Percentiles rank a stretch among this genome's conserved stretches.
phyloP scores from a whole-genome alignment of 306 rosid genomes.

The Alnus rubra region DNA sequence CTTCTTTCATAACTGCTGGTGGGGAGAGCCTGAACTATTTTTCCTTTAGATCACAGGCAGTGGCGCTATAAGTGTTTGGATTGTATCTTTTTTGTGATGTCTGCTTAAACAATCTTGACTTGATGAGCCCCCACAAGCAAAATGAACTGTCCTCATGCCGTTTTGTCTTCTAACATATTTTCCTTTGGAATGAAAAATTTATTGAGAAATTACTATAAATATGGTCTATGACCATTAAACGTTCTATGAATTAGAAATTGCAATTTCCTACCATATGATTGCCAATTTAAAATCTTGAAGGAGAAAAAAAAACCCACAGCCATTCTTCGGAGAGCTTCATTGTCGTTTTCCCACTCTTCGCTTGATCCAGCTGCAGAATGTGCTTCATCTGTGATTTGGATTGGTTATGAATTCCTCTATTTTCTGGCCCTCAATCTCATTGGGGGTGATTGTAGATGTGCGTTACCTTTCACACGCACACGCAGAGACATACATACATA shows the following conservation, averaged over 20 bases:
- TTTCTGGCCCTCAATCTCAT: neutral
- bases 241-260: neutral
- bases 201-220: neutral
- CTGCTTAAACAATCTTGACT: neutral
- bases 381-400: constrained; percentile 1
- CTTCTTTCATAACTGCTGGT: neutral
- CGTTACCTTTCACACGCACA: neutral
- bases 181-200: no score
- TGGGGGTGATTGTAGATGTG: neutral
- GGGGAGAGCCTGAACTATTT: neutral
- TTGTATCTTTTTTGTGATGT: neutral
- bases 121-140: neutral
- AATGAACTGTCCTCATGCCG: neutral
- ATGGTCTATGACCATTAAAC: neutral
- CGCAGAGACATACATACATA: neutral
- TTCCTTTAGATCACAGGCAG: neutral
- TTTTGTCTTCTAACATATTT: no score
- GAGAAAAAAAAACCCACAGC: neutral
- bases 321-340: neutral
- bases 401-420: neutral
- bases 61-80: neutral
- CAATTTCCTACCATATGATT: neutral
- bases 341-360: neutral
- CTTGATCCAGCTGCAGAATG: neutral
- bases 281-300: neutral